Conservation (phyloP, 208 protist species). For the Crithidia acanthocephali region DNA sequence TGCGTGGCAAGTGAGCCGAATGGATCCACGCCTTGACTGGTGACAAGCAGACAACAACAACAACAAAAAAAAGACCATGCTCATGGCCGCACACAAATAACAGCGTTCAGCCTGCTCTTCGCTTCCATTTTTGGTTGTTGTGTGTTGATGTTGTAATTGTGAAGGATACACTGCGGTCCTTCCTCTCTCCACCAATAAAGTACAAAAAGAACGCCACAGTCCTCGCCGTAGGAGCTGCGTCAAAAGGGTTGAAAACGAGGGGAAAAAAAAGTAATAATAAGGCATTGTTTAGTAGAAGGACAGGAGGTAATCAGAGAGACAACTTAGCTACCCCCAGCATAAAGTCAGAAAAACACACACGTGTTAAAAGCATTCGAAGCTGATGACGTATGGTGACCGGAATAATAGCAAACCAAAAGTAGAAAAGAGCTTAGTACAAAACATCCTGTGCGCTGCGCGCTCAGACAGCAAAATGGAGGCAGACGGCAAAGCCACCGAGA, state of each 20-base stretch:
- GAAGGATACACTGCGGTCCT: constrained; percentile 5
- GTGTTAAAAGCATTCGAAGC: not conserved
- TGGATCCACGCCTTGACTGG: too few relatives aligned
- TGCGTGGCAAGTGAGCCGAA: too few relatives aligned
- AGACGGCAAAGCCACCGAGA: not conserved
- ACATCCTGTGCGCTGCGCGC: not conserved
- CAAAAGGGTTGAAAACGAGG: not conserved
- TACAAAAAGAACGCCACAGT: not conserved
- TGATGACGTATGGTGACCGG: not conserved
- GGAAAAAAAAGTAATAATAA: not conserved
- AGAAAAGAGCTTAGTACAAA: too few relatives aligned
- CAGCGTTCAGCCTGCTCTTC: not conserved
- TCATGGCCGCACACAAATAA: too few relatives aligned
- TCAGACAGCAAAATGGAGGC: not conserved
- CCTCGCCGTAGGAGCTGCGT: not conserved
- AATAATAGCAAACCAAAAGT: not conserved
- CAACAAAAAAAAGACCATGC: too few relatives aligned
- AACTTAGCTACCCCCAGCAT: too few relatives aligned
- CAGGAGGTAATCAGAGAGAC: too few relatives aligned
- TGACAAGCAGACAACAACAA: too few relatives aligned
- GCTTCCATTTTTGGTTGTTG: not conserved
- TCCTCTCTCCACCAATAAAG: not conserved
- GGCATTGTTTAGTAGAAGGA: too few relatives aligned
- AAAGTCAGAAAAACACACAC: too few relatives aligned
- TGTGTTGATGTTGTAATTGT: not conserved